Evolutionary conservation across 805 yeast genomes (phyloP).

Genomic region (Blastobotrys attinorum): DNA sequence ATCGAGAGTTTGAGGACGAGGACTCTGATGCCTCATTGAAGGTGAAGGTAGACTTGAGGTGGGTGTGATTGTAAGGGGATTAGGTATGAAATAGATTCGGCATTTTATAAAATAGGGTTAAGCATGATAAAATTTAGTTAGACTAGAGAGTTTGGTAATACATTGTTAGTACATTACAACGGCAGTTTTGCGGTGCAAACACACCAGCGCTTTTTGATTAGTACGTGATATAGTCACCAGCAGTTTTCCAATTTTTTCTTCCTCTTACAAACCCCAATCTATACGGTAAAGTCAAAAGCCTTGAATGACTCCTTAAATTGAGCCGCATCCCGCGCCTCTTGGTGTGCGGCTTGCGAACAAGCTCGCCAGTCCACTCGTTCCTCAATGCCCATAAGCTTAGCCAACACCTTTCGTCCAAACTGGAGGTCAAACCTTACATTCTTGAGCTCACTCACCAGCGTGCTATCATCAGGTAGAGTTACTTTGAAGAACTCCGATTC

Average conservation of each 20-base stretch:
- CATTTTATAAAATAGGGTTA: too few species aligned
- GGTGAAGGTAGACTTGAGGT: conserved; percentile 15
- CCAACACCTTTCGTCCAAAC: conserved; percentile 75
- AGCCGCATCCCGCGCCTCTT: conserved; percentile 36
- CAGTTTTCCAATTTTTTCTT: too few species aligned
- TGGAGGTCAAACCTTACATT: conserved; percentile 54
- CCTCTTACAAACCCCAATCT: too few species aligned
- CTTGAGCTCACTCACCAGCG: conserved; percentile 11
- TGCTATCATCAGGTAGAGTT: conserved; percentile 13
- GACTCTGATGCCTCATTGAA: conserved; percentile 13
- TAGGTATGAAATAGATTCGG: too few species aligned
- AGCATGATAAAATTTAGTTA: too few species aligned
- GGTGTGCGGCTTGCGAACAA: conserved; percentile 55
- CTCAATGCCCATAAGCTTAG: conserved; percentile 51
- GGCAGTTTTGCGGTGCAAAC: too few species aligned
- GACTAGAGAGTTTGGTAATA: too few species aligned
- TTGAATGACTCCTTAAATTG: conserved; percentile 1
- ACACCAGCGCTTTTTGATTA: too few species aligned
- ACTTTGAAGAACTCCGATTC: conserved; percentile 26
- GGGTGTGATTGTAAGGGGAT: conserved; percentile 10
- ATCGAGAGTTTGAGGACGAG: conserved; percentile 23
- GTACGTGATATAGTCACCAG: too few species aligned
- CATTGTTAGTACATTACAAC: too few species aligned
- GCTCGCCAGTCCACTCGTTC: conserved; percentile 67
- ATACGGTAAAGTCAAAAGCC: neutral